These are phyloP conservation scores for Hippophae gyantsensis DNA, from an alignment of 306 rosid species.

Conservation along the genomic window DNA sequence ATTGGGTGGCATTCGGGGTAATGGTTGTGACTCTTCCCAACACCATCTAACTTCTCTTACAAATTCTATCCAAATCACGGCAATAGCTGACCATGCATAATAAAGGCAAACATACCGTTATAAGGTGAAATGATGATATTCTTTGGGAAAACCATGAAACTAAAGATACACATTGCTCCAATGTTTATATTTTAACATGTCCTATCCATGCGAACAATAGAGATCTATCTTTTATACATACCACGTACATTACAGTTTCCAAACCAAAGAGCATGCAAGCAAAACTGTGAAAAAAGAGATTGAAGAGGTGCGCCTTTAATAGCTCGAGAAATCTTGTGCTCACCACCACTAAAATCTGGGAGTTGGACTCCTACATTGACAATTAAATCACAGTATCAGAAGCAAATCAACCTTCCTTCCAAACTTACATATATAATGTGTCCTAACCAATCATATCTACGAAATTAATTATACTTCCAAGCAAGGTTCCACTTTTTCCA, in stretches of 20 bases:
- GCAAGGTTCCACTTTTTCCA: not conserved
- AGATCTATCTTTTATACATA: slow-evolving; percentile 18
- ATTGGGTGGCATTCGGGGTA: slow-evolving; percentile 66
- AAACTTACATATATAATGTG: slow-evolving; percentile 6
- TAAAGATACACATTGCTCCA: not conserved
- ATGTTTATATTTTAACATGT: not conserved
- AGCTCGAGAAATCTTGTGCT: slow-evolving; percentile 51
- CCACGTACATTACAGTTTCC: slow-evolving; percentile 95
- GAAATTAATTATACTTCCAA: not conserved
- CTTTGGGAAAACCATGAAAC: not conserved
- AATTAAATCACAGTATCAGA: slow-evolving; percentile 15
- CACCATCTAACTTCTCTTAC: slow-evolving; percentile 95
- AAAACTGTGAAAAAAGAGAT: slow-evolving; percentile 80
- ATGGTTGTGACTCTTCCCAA: slow-evolving; percentile 92
- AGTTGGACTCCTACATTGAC: slow-evolving; percentile 38
- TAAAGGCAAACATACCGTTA: slow-evolving; percentile 21
- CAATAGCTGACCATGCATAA: slow-evolving; percentile 52
- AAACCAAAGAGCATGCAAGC: slow-evolving; percentile 87
- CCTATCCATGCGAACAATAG: not conserved
- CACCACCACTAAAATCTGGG: slow-evolving; percentile 33
- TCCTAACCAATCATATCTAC: slow-evolving; percentile 9
- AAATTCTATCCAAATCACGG: slow-evolving; percentile 87
- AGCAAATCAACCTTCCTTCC: slow-evolving; percentile 6
- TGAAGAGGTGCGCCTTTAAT: slow-evolving; percentile 81
- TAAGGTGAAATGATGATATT: slow-evolving; percentile 19